Conservation (phyloP, 805 yeast genomes). For the Metschnikowia kunwiensis region DNA sequence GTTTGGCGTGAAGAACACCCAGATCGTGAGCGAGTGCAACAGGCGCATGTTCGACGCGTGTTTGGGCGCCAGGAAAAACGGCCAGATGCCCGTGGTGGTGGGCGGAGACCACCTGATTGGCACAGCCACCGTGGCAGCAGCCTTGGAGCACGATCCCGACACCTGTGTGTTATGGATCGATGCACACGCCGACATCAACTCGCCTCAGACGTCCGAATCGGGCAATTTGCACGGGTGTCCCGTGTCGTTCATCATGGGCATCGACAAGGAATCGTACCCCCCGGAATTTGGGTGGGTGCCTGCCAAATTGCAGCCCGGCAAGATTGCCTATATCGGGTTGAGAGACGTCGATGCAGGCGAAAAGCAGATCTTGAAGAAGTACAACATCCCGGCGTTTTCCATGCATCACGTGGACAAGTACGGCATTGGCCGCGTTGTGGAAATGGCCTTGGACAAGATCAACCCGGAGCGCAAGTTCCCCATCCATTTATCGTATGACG, state of each 20-base stretch:
- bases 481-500: constrained; percentile 88
- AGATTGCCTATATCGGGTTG: constrained; percentile 88
- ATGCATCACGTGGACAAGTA: constrained; percentile 95
- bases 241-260: constrained; percentile 83
- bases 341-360: constrained; percentile 92
- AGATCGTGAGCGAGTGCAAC: constrained; percentile 72
- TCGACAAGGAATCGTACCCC: constrained; percentile 65
- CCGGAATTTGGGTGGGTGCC: constrained; percentile 82
- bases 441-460: constrained; percentile 79
- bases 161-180: constrained; percentile 94
- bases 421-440: constrained; percentile 88
- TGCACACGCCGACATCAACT: constrained; percentile 96
- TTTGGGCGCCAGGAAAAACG: constrained; percentile 42
- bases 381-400: constrained; percentile 78
- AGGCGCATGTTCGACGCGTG: constrained; percentile 62
- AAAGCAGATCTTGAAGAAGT: constrained; percentile 64
- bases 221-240: constrained; percentile 98
- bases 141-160: constrained; percentile 73
- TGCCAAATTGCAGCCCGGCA: constrained; percentile 56
- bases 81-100: constrained; percentile 69
- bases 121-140: constrained; percentile 87
- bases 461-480: constrained; percentile 70
- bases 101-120: constrained; percentile 99
- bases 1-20: constrained; percentile 67
- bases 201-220: constrained; percentile 75